Evolutionary conservation across 331 rosid genomes (phyloP), one percentile per base, ranked within the genome.

Genomic region (Stylosanthes scabra): DNA sequence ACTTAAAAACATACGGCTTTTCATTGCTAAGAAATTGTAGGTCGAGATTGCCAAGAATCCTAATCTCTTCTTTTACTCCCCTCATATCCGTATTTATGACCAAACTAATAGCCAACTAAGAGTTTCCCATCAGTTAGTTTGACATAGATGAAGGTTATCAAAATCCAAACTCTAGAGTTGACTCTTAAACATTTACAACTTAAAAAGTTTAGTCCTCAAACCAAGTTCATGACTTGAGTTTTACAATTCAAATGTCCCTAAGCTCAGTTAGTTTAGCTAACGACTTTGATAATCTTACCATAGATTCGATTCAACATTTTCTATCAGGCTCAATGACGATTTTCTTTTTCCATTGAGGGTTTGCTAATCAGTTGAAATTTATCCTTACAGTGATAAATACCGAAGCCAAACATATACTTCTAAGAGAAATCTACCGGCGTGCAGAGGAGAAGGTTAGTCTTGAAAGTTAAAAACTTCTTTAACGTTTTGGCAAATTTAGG

Each of bases 351-450:
- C n/a, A 49, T 61, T 68, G 42, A 63, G 9, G 50, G 54, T 73
- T 73, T 44, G 66, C 83, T 87, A 47, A 86, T 81, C n/a, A 49
- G 27, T 28, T 57, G 60, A 72, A 77, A 76, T 10, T 63, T 64
- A 65, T 62, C 72, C 40, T 59, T 78, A 81, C 93, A 94, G 99
- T 91, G 89, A 88, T 94, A 83, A 80, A 81, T 20, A 89, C 89
- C 10, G 99, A 94, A 67, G 77, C 87, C 63, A 89, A 78, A 79
- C 91, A 87, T 63, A 89, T 91, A 77, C 96, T 91, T 60, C 71
- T 91, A 60, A 87, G 97, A 78, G 93, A 94, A 74, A 88, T 94
- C 67, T 91, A 91, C 73, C 95, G 81, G 88, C 89, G 81, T 54
- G 85, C 93, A 25, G 96, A 86, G 59, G 91, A 94, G 72, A 89